A percentile compares a stretch with the other conserved stretches of the same genome.
phyloP scores from a whole-genome alignment of 148 eudicot species.

The Camellia granthamiana region DNA sequence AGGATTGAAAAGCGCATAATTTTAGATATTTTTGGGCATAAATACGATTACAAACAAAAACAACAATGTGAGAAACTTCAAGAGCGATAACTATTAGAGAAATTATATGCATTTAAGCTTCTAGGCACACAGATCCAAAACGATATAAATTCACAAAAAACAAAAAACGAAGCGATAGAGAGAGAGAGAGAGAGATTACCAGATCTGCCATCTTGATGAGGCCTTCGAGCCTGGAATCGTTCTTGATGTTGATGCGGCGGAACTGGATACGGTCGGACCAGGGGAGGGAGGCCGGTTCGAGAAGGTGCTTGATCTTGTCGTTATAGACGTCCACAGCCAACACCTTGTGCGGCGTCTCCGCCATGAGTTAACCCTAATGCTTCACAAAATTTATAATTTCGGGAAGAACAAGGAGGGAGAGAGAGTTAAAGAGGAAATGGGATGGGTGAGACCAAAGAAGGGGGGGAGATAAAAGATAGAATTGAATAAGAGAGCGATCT shows the following conservation, averaged over 20 bases:
- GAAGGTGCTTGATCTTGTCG: constrained; percentile 94
- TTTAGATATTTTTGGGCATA: background rate
- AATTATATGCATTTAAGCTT: background rate
- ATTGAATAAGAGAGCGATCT: too few relatives aligned
- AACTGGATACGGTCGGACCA: constrained; percentile 73
- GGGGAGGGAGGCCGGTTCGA: constrained; percentile 58
- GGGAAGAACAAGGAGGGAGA: too few relatives aligned
- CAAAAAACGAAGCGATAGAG: background rate
- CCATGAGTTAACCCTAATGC: too few relatives aligned
- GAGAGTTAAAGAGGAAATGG: too few relatives aligned
- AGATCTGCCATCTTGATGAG: constrained; percentile 93
- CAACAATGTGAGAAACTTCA: background rate
- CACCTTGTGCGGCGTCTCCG: constrained; percentile 81
- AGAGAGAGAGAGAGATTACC: constrained; percentile 35
- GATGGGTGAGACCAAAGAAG: too few relatives aligned
- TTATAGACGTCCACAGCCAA: constrained; percentile 90
- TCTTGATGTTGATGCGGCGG: constrained; percentile 85
- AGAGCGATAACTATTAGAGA: background rate
- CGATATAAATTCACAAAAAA: background rate
- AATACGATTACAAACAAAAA: background rate
- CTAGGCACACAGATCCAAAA: constrained; percentile 10
- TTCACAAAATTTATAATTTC: too few relatives aligned
- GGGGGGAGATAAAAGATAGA: too few relatives aligned
- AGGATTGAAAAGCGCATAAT: background rate
- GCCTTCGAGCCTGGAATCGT: constrained; percentile 94